Evolutionary conservation across 768 basidiomycete species (phyloP).

Genomic region (Tremella mesenterica): DNA sequence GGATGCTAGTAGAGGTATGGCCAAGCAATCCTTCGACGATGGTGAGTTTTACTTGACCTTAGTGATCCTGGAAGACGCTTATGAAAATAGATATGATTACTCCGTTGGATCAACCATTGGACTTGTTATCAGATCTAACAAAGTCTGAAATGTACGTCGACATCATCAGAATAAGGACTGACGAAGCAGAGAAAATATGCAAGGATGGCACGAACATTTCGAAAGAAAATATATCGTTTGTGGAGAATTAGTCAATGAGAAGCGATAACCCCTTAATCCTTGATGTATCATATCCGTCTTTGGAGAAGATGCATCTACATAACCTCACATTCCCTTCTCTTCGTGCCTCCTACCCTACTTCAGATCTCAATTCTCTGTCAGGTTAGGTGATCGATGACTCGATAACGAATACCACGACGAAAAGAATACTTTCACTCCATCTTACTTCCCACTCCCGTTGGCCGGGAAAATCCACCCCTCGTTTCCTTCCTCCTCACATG

Average conservation of each 20-base stretch:
- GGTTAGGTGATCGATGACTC: too few relatives aligned
- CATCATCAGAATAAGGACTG: neutral
- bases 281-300: too few relatives aligned
- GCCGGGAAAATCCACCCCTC: too few relatives aligned
- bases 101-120: slow-evolving; percentile 72
- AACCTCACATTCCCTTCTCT: too few relatives aligned
- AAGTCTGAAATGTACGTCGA: slow-evolving; percentile 67
- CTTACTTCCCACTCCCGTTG: too few relatives aligned
- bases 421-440: too few relatives aligned
- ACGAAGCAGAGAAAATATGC: slow-evolving; percentile 76
- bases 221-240: slow-evolving; percentile 84
- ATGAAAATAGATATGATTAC: slow-evolving; percentile 72
- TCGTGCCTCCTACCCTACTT: too few relatives aligned
- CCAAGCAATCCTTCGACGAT: slow-evolving; percentile 89
- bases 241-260: slow-evolving; percentile 70
- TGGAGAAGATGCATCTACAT: too few relatives aligned
- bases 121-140: slow-evolving; percentile 69
- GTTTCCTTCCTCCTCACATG: too few relatives aligned
- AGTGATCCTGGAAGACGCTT: neutral
- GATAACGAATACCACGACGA: too few relatives aligned
- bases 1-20: slow-evolving; percentile 94
- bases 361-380: too few relatives aligned
- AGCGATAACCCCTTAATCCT: too few relatives aligned
- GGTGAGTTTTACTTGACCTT: slow-evolving; percentile 52
- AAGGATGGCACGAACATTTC: slow-evolving; percentile 91